Evolutionary conservation across 805 yeast species (phyloP), one percentile per base, ranked within the genome.

Genomic region (Yarrowia sp.): DNA sequence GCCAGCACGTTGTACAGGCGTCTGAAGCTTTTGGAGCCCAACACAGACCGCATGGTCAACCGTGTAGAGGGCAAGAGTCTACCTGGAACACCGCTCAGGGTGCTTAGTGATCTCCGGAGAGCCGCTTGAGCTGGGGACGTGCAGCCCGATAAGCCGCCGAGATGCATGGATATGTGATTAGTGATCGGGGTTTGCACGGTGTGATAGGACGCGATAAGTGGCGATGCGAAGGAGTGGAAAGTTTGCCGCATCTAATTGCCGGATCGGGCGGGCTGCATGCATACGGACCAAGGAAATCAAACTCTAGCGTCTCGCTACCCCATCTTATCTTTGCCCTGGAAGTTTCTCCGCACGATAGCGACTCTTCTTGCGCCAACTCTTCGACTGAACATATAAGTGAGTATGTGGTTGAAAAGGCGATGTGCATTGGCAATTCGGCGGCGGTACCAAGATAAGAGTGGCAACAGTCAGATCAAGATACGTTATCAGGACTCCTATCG

Each of bases 1-100:
- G 97, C 94, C 21, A 94, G 75, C 0, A 92, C 94, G 49, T 64
- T 66, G 62, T 69, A 69, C 41, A n/a, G n/a, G n/a, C n/a, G n/a
- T n/a, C n/a, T n/a, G n/a, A n/a, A n/a, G n/a, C n/a, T n/a, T n/a
- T n/a, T n/a, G n/a, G n/a, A n/a, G n/a, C n/a, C n/a, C n/a, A n/a
- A n/a, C n/a, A n/a, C n/a, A n/a, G n/a, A n/a, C n/a, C n/a, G n/a
- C n/a, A n/a, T n/a, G n/a, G n/a, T n/a, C n/a, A n/a, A n/a, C n/a
- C n/a, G n/a, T n/a, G 38, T 6, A 4, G 36, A n/a, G 18, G 36
- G 36, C n/a, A n/a, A n/a, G n/a, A n/a, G n/a, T n/a, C n/a, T n/a
- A n/a, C n/a, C n/a, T n/a, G n/a, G n/a, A n/a, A n/a, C n/a, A n/a
- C n/a, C n/a, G n/a, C n/a, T n/a, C n/a, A n/a, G n/a, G n/a, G n/a